These are phyloP conservation scores for Verticillium nubilum DNA, from an alignment of 2,329 filamentous ascomycete species.

Conservation along the genomic window DNA sequence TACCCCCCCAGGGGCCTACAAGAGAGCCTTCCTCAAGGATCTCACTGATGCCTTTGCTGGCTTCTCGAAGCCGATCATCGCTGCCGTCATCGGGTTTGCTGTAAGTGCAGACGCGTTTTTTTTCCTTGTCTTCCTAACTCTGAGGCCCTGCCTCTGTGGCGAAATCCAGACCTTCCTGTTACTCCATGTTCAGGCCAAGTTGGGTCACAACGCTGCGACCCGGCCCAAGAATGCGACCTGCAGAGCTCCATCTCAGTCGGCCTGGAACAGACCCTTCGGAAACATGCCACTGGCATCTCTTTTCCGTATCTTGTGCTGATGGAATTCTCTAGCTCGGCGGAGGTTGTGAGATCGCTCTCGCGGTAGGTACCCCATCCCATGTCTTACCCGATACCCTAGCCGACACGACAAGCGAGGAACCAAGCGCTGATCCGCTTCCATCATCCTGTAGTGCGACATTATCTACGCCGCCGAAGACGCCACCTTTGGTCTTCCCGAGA, in stretches of 20 bases:
- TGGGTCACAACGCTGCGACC: neutral
- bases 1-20: constrained; percentile 16
- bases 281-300: neutral
- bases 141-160: too few relatives aligned
- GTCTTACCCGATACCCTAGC: neutral
- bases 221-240: neutral
- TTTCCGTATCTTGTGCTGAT: neutral
- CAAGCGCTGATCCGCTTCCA: neutral
- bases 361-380: constrained; percentile 21
- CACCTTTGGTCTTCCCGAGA: constrained; percentile 33
- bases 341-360: constrained; percentile 43
- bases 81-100: constrained; percentile 44
- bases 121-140: too few relatives aligned
- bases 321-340: constrained; percentile 32
- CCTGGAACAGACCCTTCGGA: neutral
- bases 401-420: neutral
- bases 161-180: too few relatives aligned
- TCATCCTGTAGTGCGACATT: constrained; percentile 28
- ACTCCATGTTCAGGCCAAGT: neutral
- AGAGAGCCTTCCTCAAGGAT: constrained; percentile 26
- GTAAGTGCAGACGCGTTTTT: constrained; percentile 24
- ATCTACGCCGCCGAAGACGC: constrained; percentile 28
- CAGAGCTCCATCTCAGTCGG: neutral
- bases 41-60: constrained; percentile 28
- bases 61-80: constrained; percentile 41